Conservation (phyloP, 176 grass and related monocot species). For the Zoysia pacifica region DNA sequence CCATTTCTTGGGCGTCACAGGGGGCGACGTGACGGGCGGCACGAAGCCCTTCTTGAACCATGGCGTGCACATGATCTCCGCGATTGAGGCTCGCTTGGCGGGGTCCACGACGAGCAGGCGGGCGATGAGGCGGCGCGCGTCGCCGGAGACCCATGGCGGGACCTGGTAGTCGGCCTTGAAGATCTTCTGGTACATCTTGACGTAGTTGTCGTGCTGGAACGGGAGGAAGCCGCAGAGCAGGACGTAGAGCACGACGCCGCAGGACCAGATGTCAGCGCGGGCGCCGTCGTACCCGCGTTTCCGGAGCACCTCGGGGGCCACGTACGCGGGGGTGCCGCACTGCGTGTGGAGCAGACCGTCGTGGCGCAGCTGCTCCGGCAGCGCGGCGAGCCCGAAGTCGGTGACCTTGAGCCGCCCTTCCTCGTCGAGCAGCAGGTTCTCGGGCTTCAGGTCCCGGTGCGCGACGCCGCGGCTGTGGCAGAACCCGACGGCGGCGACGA, state of each 20-base stretch:
- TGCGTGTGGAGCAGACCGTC: slow-evolving; percentile 95
- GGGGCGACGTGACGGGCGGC: slow-evolving; percentile 22
- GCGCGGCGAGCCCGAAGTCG: slow-evolving; percentile 91
- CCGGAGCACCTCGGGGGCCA: slow-evolving; percentile 87
- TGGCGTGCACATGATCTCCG: slow-evolving; percentile 60
- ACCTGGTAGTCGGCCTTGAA: slow-evolving; percentile 79
- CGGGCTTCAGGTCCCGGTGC: slow-evolving; percentile 96
- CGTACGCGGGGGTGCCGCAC: slow-evolving; percentile 97
- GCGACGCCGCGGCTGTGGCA: slow-evolving; percentile 90
- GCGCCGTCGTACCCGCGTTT: slow-evolving; percentile 84
- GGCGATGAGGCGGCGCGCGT: slow-evolving; percentile 70
- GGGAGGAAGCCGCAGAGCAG: slow-evolving; percentile 86
- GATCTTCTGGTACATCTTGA: slow-evolving; percentile 92
- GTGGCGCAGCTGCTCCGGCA: slow-evolving; percentile 84
- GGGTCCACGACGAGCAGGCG: slow-evolving; percentile 82
- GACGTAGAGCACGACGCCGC: slow-evolving; percentile 92
- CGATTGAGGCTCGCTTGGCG: slow-evolving; percentile 68
- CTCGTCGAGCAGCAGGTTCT: slow-evolving; percentile 91
- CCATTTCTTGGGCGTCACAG: slow-evolving; percentile 31
- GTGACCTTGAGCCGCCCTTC: slow-evolving; percentile 67
- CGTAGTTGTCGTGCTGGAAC: slow-evolving; percentile 77
- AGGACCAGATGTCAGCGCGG: slow-evolving; percentile 83
- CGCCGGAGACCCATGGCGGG: slow-evolving; percentile 77
- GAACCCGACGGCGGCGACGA: slow-evolving; percentile 84
- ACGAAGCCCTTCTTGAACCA: slow-evolving; percentile 79